Conservation (phyloP, 179 eudicot species). For the Camellia oleifera region DNA sequence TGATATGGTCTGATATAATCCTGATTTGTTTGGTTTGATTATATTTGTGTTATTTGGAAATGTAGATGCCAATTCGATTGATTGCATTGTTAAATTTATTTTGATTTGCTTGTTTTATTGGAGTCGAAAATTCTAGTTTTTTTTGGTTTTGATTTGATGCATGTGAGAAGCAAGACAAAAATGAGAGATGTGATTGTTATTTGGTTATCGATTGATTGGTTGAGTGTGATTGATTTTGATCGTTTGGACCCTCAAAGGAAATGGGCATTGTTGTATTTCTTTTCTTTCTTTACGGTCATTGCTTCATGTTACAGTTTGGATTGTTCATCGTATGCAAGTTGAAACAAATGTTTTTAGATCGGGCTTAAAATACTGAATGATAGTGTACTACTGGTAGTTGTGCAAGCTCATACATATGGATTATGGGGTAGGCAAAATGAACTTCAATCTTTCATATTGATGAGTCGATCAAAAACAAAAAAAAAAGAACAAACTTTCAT, state of each 20-base stretch:
- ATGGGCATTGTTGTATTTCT: neutral
- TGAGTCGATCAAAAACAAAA: neutral
- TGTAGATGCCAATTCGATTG: neutral
- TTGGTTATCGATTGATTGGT: neutral
- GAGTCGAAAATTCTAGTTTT: neutral
- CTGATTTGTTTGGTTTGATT: neutral
- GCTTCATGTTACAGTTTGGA: neutral
- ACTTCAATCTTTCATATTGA: neutral
- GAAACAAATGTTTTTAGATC: too few species aligned
- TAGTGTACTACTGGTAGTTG: neutral
- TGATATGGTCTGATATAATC: neutral
- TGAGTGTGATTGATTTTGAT: constrained; percentile 1
- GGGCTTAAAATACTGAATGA: neutral
- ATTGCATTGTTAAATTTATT: neutral
- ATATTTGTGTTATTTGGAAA: neutral
- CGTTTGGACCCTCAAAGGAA: neutral
- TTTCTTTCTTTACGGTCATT: neutral
- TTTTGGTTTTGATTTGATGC: too few species aligned
- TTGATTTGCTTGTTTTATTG: neutral
- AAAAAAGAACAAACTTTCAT: neutral
- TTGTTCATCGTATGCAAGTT: neutral
- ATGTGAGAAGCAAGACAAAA: neutral
- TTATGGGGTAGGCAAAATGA: neutral
- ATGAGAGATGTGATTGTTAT: neutral
- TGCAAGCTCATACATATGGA: neutral